phyloP scores from a whole-genome alignment of 2,329 filamentous ascomycete species.

The Cylindrodendrum hubeiense region DNA sequence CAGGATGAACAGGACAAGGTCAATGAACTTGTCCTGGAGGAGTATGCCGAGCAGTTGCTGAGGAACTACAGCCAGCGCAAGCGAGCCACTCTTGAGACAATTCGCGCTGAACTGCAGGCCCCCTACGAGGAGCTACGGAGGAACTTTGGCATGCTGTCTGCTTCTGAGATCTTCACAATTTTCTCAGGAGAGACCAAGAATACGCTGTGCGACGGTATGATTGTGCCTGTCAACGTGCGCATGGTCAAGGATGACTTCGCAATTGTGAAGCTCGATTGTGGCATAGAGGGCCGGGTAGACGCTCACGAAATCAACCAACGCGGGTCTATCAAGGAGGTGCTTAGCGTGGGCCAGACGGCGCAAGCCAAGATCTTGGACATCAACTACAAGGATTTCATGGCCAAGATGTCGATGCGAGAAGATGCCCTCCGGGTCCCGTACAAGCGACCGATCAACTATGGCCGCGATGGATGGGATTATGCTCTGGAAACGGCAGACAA shows the following conservation, averaged over 20 bases:
- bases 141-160: constrained; percentile 76
- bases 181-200: constrained; percentile 93
- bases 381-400: constrained; percentile 86
- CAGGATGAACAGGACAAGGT: constrained; percentile 95
- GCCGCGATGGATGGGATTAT: constrained; percentile 88
- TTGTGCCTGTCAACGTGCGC: constrained; percentile 89
- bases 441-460: constrained; percentile 76
- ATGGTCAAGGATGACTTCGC: constrained; percentile 93
- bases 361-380: constrained; percentile 90
- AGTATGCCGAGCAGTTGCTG: constrained; percentile 96
- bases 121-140: constrained; percentile 95
- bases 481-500: constrained; percentile 83
- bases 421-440: constrained; percentile 82
- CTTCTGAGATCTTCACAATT: constrained; percentile 93
- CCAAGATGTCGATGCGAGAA: constrained; percentile 87
- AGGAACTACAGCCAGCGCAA: constrained; percentile 94
- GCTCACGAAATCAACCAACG: constrained; percentile 84
- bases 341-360: constrained; percentile 83
- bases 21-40: constrained; percentile 94
- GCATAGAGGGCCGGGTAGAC: constrained; percentile 90
- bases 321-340: constrained; percentile 78
- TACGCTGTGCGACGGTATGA: constrained; percentile 89
- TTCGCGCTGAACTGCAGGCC: constrained; percentile 90
- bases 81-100: constrained; percentile 94
- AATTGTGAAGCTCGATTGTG: constrained; percentile 93